These are phyloP conservation scores for Aspergillus carbonarius DNA, from an alignment of 2,329 filamentous ascomycete genomes.

Conservation along the genomic window DNA sequence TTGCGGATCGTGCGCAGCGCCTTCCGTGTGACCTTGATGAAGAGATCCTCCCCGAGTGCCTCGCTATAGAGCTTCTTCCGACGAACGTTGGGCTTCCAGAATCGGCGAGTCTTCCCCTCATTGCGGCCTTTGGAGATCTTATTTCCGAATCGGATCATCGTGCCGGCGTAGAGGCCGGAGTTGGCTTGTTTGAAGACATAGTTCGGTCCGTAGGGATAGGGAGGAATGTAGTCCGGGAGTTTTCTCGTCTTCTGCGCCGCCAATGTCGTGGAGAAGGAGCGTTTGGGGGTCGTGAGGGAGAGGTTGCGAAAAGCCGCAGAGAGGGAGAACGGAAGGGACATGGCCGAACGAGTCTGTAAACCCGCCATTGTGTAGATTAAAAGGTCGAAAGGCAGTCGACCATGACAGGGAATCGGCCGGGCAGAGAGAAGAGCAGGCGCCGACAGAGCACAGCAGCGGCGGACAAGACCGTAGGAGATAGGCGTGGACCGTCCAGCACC, in stretches of 20 bases:
- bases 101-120: conserved; percentile 49
- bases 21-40: conserved; percentile 47
- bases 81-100: conserved; percentile 52
- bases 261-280: conserved; percentile 40
- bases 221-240: conserved; percentile 42
- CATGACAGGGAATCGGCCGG: conserved; percentile 16
- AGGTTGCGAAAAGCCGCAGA: conserved; percentile 40
- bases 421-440: not conserved
- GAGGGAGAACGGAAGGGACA: conserved; percentile 37
- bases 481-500: not conserved
- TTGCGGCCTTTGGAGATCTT: conserved; percentile 51
- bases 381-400: conserved; percentile 6
- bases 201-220: conserved; percentile 49
- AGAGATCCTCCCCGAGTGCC: conserved; percentile 43
- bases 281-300: conserved; percentile 37
- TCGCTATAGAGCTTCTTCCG: conserved; percentile 48
- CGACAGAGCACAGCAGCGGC: not conserved
- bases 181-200: conserved; percentile 48
- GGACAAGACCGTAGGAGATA: not conserved
- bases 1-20: conserved; percentile 67
- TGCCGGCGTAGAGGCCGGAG: conserved; percentile 49
- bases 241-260: conserved; percentile 31
- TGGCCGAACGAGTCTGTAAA: conserved; percentile 27
- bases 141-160: conserved; percentile 50
- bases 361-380: conserved; percentile 32